These are phyloP conservation scores for Talaromyces sp. DNA, from an alignment of 2,329 filamentous ascomycete genomes.

Conservation along the genomic window DNA sequence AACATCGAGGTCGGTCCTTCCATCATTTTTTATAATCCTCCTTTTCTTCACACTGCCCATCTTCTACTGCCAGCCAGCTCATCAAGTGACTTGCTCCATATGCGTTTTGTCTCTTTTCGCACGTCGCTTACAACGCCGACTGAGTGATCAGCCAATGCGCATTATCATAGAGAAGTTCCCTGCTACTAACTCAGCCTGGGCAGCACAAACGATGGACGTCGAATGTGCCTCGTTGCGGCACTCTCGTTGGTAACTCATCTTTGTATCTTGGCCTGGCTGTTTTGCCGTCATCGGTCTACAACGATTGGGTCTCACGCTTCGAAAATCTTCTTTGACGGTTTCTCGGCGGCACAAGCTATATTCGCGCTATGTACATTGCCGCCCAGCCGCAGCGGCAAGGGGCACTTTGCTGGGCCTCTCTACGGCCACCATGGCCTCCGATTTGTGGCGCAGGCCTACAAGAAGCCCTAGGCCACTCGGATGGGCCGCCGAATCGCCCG, in stretches of 20 bases:
- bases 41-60: not conserved
- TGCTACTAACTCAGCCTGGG: not conserved
- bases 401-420: constrained; percentile 3
- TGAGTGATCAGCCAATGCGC: not conserved
- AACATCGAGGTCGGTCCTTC: constrained; percentile 1
- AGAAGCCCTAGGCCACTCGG: constrained; percentile 14
- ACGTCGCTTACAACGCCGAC: not conserved
- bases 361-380: constrained; percentile 19
- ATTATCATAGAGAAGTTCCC: not conserved
- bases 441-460: constrained; percentile 15
- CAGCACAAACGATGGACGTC: not conserved
- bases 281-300: not conserved
- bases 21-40: not conserved
- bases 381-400: constrained; percentile 21
- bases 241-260: not conserved
- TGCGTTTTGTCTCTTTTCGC: constrained; percentile 1
- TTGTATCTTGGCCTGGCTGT: not conserved
- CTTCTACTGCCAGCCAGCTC: not conserved
- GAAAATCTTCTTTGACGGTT: constrained; percentile 13
- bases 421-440: constrained; percentile 1
- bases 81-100: not conserved
- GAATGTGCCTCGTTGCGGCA: constrained; percentile 14
- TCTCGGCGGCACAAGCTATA: constrained; percentile 14
- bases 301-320: constrained; percentile 16
- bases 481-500: constrained; percentile 19